phyloP scores from a whole-genome alignment of 108 stramenopile species.

The Mayamaea pseudoterrestris region DNA sequence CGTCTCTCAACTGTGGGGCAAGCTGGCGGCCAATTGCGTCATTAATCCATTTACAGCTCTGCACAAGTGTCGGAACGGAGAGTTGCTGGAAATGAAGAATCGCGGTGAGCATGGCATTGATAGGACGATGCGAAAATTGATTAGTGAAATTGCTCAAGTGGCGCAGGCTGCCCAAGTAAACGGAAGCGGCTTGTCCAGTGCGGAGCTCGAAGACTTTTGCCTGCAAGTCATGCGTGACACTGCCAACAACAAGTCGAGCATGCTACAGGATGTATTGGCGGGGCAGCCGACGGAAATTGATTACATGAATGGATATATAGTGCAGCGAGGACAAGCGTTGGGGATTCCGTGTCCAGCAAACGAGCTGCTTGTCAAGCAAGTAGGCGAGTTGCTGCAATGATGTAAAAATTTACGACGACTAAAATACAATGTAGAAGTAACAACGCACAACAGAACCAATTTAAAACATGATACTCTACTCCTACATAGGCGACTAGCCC shows the following conservation, averaged over 20 bases:
- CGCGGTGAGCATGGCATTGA: neutral
- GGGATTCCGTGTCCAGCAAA: conserved; percentile 42
- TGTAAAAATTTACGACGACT: too few species aligned
- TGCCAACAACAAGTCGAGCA: conserved; percentile 55
- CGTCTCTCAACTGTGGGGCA: conserved; percentile 51
- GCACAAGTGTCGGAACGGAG: conserved; percentile 27
- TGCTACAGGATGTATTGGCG: conserved; percentile 52
- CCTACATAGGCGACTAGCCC: too few species aligned
- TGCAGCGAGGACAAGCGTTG: conserved; percentile 26
- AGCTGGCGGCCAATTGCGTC: conserved; percentile 65
- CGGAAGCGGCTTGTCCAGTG: neutral
- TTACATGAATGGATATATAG: conserved; percentile 66
- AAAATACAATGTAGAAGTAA: too few species aligned
- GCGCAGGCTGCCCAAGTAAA: neutral
- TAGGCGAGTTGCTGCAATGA: too few species aligned
- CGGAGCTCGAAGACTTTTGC: conserved; percentile 29
- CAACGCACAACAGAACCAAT: too few species aligned
- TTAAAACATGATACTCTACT: too few species aligned
- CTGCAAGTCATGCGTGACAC: conserved; percentile 45
- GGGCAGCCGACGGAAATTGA: conserved; percentile 52
- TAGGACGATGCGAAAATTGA: conserved; percentile 2
- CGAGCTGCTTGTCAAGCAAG: conserved; percentile 8
- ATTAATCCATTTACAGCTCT: conserved; percentile 62
- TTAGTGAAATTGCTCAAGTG: conserved; percentile 11
- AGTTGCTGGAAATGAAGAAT: conserved; percentile 8